Conservation (phyloP, 139 green algal genomes). For the Desmodesmus armatus region DNA sequence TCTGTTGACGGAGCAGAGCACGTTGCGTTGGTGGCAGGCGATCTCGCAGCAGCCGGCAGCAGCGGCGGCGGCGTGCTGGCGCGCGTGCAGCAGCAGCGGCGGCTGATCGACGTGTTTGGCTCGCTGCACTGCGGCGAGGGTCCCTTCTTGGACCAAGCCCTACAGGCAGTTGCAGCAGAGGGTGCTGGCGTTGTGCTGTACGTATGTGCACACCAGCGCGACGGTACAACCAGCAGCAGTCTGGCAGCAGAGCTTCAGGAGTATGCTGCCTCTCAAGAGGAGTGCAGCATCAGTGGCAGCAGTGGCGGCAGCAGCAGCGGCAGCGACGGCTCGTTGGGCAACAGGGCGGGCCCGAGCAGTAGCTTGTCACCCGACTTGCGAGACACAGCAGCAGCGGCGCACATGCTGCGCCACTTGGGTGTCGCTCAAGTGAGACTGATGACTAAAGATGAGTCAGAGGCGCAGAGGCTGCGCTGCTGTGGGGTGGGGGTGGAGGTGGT, state of each 20-base stretch:
- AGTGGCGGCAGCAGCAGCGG: conserved; percentile 12
- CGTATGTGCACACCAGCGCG: conserved; percentile 51
- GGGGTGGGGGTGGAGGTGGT: conserved; percentile 4
- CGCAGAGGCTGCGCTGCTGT: conserved; percentile 25
- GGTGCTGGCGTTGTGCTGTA: conserved; percentile 76
- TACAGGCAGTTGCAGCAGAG: conserved; percentile 51
- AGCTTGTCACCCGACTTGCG: conserved; percentile 32
- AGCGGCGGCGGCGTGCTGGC: conserved; percentile 40
- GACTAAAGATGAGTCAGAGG: conserved; percentile 14
- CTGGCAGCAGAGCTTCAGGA: conserved; percentile 55
- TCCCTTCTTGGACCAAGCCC: conserved; percentile 59
- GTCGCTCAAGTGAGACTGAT: conserved; percentile 35
- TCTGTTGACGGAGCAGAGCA: conserved; percentile 72
- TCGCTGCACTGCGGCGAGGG: conserved; percentile 38
- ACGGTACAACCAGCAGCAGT: background rate
- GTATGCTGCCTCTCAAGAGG: conserved; percentile 24
- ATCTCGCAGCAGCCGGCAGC: conserved; percentile 19
- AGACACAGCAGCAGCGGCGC: conserved; percentile 60
- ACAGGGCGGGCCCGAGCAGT: conserved; percentile 30
- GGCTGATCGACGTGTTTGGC: conserved; percentile 64
- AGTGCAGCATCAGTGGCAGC: conserved; percentile 24
- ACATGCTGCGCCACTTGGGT: conserved; percentile 64
- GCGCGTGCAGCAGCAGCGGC: conserved; percentile 56
- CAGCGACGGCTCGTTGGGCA: background rate
- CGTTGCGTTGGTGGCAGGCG: conserved; percentile 68